A percentile compares a stretch with the other conserved stretches of the same genome.
Conservation (phyloP, 163 green algal genomes). For the Scenedesmus sp. region DNA sequence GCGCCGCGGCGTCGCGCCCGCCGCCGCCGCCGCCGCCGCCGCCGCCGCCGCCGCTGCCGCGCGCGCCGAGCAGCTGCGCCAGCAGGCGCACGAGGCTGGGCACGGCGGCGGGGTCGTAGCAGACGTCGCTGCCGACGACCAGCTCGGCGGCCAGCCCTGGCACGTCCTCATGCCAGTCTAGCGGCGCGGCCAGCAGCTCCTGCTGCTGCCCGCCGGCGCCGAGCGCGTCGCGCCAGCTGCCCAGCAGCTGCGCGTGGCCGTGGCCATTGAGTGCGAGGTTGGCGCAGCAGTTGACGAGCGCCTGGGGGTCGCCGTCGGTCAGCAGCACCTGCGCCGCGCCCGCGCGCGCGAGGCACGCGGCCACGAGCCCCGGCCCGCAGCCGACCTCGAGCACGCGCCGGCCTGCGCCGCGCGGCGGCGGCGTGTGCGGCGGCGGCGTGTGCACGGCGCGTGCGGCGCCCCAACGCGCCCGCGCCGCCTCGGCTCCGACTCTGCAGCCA, state of each 20-base stretch:
- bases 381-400: constrained; percentile 59
- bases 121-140: constrained; percentile 29
- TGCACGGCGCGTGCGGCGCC: no score
- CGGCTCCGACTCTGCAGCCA: background rate
- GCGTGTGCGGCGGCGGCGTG: no score
- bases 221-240: constrained; percentile 18
- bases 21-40: background rate
- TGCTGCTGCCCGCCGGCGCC: constrained; percentile 3
- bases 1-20: background rate
- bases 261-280: constrained; percentile 62
- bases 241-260: background rate
- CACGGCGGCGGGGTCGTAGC: constrained; percentile 33
- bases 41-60: constrained; percentile 3
- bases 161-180: constrained; percentile 31
- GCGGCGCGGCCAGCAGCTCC: constrained; percentile 25
- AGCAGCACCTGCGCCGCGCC: constrained; percentile 41
- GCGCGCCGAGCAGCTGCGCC: constrained; percentile 13
- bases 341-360: constrained; percentile 31
- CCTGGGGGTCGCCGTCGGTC: constrained; percentile 56
- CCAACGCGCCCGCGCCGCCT: background rate
- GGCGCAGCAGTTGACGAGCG: constrained; percentile 54
- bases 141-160: constrained; percentile 14
- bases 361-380: constrained; percentile 61
- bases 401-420: no score
- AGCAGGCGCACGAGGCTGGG: constrained; percentile 26